Evolutionary conservation across 192 early-diverging fungal species (phyloP), one percentile per base, ranked within the genome.

Genomic region (Backusella mclennaniae): DNA sequence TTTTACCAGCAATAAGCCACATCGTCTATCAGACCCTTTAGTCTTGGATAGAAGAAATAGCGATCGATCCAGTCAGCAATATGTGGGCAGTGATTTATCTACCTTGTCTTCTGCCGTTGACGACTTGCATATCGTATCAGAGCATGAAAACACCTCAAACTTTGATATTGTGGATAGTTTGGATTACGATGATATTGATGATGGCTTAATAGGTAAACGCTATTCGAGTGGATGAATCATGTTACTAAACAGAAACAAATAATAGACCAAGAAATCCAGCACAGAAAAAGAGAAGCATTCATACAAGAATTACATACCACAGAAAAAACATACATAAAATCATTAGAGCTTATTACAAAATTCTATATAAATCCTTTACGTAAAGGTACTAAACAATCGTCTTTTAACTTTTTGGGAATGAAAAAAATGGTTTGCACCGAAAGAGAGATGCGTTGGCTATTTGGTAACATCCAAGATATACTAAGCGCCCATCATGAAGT

Each of bases 181-280:
- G 3, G 76, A 69, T 66, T 81, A 81, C 39, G 80, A 81, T 42
- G 76, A 81, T 73, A 56, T 77, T 3, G 80, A 81, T 53, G 74
- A 76, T 35, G 76, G 73, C 36, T 53, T 77, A 46, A 77, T 81
- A 59, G 80, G 80, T 77, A 81, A 42, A 66, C 41, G 46, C 19
- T 21, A 49, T 17, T n/a, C 17, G 5, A 78, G 63, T 31, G 11
- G 44, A 56, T 46, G 26, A 52, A 1, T 63, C 21, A 23, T 63
- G 56, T 63, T 23, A 12, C 23, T 63, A 9, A 63, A 63, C 26
- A 74, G 56, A 63, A 53, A 44, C 41, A 31, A 38, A 31, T 23
- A 46, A 44, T 73, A 73, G 77, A 72, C 26, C 71, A 73, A 8
- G 77, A 78, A 73, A 35, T 78, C 21, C 56, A 59, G 2, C 35